A percentile compares a stretch with the other conserved stretches of the same genome.
Conservation (phyloP, 345 rosid genomes). For the Moricandia arvensis region DNA sequence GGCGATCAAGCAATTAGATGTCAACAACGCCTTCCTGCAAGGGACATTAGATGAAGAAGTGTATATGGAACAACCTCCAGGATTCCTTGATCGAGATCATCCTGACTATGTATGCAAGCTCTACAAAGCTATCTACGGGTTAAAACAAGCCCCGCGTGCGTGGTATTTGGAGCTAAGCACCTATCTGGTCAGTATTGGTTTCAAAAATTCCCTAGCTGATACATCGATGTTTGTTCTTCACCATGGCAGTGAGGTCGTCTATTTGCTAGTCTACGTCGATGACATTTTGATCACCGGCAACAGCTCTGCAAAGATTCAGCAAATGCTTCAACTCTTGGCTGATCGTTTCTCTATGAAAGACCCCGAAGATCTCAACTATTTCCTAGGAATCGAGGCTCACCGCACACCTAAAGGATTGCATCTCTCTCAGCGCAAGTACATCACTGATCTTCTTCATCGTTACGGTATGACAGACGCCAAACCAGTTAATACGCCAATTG, state of each 20-base stretch:
- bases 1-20: too few relatives aligned
- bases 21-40: background rate
- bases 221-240: background rate
- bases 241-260: background rate
- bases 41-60: background rate
- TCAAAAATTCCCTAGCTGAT: background rate
- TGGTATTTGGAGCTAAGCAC: background rate
- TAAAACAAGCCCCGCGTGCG: background rate
- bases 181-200: background rate
- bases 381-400: background rate
- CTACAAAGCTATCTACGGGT: background rate
- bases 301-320: background rate
- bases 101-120: background rate
- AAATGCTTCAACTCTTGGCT: background rate
- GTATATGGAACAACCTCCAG: background rate
- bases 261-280: background rate
- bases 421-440: background rate
- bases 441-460: background rate
- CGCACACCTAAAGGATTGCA: background rate
- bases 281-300: background rate
- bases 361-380: background rate
- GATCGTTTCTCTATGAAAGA: background rate
- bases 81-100: background rate
- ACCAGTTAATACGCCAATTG: background rate
- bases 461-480: background rate